These are phyloP conservation scores for Talaromyces albobiverticillius DNA, from an alignment of 2,329 filamentous ascomycete genomes.

Conservation along the genomic window DNA sequence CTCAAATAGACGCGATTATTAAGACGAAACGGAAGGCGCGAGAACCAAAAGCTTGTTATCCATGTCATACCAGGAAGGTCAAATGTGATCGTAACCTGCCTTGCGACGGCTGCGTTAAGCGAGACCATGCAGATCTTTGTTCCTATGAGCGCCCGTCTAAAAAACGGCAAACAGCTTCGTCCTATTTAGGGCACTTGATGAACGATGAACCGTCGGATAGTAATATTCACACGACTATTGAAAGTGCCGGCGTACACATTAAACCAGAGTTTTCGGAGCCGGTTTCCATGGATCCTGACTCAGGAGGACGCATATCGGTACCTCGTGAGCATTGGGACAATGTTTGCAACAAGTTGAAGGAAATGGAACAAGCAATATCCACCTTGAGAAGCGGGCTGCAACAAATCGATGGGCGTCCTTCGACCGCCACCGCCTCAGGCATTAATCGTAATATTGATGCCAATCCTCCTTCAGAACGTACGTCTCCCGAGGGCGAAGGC, in stretches of 20 bases:
- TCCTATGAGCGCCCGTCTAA: slow-evolving; percentile 50
- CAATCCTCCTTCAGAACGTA: slow-evolving; percentile 20
- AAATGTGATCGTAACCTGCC: slow-evolving; percentile 50
- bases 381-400: slow-evolving; percentile 39
- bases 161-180: slow-evolving; percentile 34
- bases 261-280: slow-evolving; percentile 16
- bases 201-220: slow-evolving; percentile 3
- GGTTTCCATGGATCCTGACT: slow-evolving; percentile 8
- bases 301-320: slow-evolving; percentile 32
- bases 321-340: slow-evolving; percentile 45
- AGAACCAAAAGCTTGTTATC: slow-evolving; percentile 47
- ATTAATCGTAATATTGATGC: slow-evolving; percentile 24
- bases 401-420: slow-evolving; percentile 26
- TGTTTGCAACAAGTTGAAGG: slow-evolving; percentile 39
- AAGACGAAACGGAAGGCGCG: slow-evolving; percentile 40
- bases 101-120: slow-evolving; percentile 49
- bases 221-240: neutral
- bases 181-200: neutral
- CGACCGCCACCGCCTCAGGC: slow-evolving; percentile 23
- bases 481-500: slow-evolving; percentile 49
- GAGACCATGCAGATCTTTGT: slow-evolving; percentile 49
- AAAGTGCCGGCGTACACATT: slow-evolving; percentile 9
- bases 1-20: slow-evolving; percentile 38
- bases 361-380: slow-evolving; percentile 43
- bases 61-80: slow-evolving; percentile 47